Evolutionary conservation across 2,329 filamentous ascomycete genomes (phyloP).

Genomic region (Paecilomyces sp.): DNA sequence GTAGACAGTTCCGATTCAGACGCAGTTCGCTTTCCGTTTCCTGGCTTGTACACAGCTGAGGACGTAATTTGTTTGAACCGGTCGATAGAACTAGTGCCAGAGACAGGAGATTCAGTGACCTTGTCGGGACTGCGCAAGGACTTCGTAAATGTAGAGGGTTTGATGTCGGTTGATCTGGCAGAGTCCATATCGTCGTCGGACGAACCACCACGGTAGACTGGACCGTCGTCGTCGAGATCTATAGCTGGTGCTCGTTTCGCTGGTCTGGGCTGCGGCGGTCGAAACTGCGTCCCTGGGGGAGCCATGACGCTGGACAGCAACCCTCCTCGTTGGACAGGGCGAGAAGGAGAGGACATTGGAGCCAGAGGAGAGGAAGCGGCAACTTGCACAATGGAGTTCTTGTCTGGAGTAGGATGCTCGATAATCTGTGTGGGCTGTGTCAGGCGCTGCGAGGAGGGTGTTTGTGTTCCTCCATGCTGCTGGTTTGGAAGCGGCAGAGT

Average conservation of each 20-base stretch:
- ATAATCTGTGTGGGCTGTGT: constrained; percentile 59
- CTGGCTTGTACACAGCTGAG: constrained; percentile 36
- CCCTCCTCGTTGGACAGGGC: constrained; percentile 28
- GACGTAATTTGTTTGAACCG: constrained; percentile 39
- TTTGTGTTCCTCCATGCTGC: constrained; percentile 18
- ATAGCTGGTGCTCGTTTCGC: constrained; percentile 32
- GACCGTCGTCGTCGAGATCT: constrained; percentile 49
- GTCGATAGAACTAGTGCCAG: constrained; percentile 18
- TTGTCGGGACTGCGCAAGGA: constrained; percentile 33
- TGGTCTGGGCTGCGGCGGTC: constrained; percentile 42
- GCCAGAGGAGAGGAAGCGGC: constrained; percentile 78
- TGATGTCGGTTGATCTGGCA: constrained; percentile 49
- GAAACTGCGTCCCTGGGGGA: constrained; percentile 66
- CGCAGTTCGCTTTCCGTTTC: constrained; percentile 30
- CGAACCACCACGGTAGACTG: constrained; percentile 54
- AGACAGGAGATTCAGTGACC: constrained; percentile 34
- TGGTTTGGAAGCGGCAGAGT: constrained; percentile 36
- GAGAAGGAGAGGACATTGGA: constrained; percentile 35
- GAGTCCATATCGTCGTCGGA: constrained; percentile 52
- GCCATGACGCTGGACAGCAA: constrained; percentile 60
- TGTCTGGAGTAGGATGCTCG: constrained; percentile 30
- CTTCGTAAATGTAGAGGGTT: constrained; percentile 50
- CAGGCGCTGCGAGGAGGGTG: constrained; percentile 41
- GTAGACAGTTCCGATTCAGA: constrained; percentile 38
- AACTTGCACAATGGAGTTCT: constrained; percentile 60